Evolutionary conservation across 805 yeast species (phyloP).

Genomic region (Lipomyces spencermartinsiae): DNA sequence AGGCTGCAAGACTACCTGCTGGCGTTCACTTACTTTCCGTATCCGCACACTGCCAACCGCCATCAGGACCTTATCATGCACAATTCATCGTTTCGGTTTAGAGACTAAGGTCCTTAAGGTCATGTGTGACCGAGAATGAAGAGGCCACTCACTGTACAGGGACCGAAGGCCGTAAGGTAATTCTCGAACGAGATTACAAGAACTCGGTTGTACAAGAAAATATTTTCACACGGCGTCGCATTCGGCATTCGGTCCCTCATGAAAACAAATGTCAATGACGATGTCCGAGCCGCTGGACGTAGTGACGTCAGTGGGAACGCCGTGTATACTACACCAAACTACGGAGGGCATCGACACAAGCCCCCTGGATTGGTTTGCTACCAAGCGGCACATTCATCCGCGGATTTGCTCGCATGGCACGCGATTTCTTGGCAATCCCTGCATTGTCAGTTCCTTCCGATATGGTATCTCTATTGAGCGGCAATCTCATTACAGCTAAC

Average conservation of each 20-base stretch:
- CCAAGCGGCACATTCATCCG: neutral
- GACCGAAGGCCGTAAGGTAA: neutral
- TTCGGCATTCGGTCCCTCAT: no score
- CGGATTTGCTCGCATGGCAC: slow-evolving; percentile 1
- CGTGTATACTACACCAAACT: no score
- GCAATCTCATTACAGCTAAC: neutral
- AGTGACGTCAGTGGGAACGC: no score
- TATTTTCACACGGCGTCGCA: no score
- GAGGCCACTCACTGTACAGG: slow-evolving; percentile 5
- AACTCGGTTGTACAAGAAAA: no score
- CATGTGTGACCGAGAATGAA: neutral
- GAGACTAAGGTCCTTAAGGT: slow-evolving; percentile 1
- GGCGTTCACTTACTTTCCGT: neutral
- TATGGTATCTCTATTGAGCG: neutral
- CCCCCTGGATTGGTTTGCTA: slow-evolving; percentile 1
- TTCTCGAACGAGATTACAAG: slow-evolving; percentile 2
- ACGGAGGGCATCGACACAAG: neutral
- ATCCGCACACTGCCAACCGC: slow-evolving; percentile 2
- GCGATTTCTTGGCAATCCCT: slow-evolving; percentile 3
- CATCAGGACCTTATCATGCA: neutral
- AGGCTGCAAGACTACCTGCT: neutral
- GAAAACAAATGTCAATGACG: no score
- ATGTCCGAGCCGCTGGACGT: no score
- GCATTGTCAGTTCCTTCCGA: neutral
- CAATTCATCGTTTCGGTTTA: slow-evolving; percentile 3